These are phyloP conservation scores for Exophiala alcalophila DNA, from an alignment of 2,329 filamentous ascomycete genomes.

Conservation along the genomic window DNA sequence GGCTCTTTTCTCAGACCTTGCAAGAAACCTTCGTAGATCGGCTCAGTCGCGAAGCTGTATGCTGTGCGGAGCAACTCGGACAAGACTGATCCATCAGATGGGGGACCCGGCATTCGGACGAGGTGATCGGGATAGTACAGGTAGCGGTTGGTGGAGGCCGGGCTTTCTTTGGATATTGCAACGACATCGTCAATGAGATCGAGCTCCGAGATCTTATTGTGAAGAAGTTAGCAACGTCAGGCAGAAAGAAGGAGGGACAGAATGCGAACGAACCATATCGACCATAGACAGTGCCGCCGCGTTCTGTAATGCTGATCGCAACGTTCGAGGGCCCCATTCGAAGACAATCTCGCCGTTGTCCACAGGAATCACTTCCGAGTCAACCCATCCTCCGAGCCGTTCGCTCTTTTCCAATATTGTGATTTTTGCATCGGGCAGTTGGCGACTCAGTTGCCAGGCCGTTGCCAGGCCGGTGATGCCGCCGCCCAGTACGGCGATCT, in stretches of 20 bases:
- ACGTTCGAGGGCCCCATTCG: slow-evolving; percentile 77
- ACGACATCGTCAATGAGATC: slow-evolving; percentile 57
- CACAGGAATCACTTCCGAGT: slow-evolving; percentile 62
- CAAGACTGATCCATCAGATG: slow-evolving; percentile 25
- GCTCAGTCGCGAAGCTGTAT: slow-evolving; percentile 48
- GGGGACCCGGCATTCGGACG: slow-evolving; percentile 57
- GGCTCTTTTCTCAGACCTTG: slow-evolving; percentile 36
- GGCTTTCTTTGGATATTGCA: slow-evolving; percentile 49
- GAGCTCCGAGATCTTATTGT: no score
- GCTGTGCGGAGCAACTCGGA: slow-evolving; percentile 35
- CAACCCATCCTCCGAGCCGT: slow-evolving; percentile 79
- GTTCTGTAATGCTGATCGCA: slow-evolving; percentile 54
- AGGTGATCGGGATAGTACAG: slow-evolving; percentile 86
- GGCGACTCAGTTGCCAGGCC: slow-evolving; percentile 71
- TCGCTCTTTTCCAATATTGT: slow-evolving; percentile 74
- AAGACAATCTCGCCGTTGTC: slow-evolving; percentile 66
- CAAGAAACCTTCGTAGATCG: slow-evolving; percentile 53
- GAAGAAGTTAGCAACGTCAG: slow-evolving; percentile 48
- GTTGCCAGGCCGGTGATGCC: slow-evolving; percentile 78
- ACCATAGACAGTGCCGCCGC: slow-evolving; percentile 65
- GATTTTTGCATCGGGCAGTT: slow-evolving; percentile 66
- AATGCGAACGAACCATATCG: slow-evolving; percentile 59
- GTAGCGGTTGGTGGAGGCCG: slow-evolving; percentile 64
- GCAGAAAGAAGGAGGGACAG: slow-evolving; percentile 2
- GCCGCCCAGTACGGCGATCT: slow-evolving; percentile 70